Evolutionary conservation across 352 stramenopile genomes (phyloP), one percentile per base, ranked within the genome.

Genomic region (Phytophthora crassamura): DNA sequence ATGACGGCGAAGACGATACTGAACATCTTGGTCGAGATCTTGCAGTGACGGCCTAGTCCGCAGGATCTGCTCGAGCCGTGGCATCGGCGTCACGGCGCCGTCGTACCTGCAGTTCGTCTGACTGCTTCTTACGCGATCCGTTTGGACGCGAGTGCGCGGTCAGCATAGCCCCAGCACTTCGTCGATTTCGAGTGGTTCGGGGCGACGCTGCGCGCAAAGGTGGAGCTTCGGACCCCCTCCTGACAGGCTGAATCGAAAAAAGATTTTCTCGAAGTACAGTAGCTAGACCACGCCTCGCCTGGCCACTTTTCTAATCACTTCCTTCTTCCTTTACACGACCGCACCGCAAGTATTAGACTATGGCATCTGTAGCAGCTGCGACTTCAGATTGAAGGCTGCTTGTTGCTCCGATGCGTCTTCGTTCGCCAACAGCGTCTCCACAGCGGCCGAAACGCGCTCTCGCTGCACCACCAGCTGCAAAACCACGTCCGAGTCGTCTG

Each of bases 401-500:
- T 86, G 80, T 51, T 91, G 82, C 48, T 91, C 84, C 7, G 72
- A 76, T 1, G 84, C 70, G 69, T 93, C 78, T 12, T 91, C 80
- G 48, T 75, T 90, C 8, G 41, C 41, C 14, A 74, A 60, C 14
- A 93, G 59, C 41, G 75, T 75, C 30, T 84, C 63, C 20, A 88
- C 58, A 36, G 80, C 77, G 34, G 47, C 60, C 20, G 48, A 47
- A 28, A 89, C 63, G 9, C 70, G 72, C 57, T 90, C 84, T 47
- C 73, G 64, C 43, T 90, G 70, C 4, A 88, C 75, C 0, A 77
- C 69, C 25, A 93, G 34, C 22, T 69, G 74, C 43, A 88, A 64
- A 18, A 64, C 69, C 58, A 93, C 49, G 25, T 74, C 45, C 14
- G 71, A 49, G 28, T 80, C 52, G 3, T 64, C 40, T 12, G 65